phyloP scores from a whole-genome alignment of 495 filamentous ascomycete genomes.

The Penicillium ucsense region DNA sequence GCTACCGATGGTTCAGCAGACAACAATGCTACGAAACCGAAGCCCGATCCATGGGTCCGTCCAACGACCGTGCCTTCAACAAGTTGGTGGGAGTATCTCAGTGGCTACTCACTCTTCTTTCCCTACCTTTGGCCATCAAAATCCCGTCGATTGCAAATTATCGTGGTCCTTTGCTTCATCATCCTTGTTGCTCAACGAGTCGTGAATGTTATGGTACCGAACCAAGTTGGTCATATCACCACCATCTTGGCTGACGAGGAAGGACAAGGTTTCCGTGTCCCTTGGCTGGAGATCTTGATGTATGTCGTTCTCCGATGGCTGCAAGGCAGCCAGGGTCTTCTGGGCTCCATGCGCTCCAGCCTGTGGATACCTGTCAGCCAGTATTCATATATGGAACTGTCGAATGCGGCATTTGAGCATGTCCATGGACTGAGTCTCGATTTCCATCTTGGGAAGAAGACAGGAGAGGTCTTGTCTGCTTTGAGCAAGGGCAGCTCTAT shows the following conservation, averaged over 20 bases:
- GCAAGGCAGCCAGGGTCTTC: constrained; percentile 77
- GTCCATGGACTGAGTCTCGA: constrained; percentile 91
- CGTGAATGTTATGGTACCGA: constrained; percentile 71
- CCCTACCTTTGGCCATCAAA: constrained; percentile 86
- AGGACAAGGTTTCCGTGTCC: constrained; percentile 38
- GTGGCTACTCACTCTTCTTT: constrained; percentile 82
- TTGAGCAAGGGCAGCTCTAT: constrained; percentile 93
- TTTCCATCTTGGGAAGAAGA: constrained; percentile 94
- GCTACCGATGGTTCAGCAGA: constrained; percentile 30
- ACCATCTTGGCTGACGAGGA: constrained; percentile 49
- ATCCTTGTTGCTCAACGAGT: constrained; percentile 63
- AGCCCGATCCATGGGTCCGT: constrained; percentile 48
- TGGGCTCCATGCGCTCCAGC: constrained; percentile 69
- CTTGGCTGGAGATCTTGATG: constrained; percentile 63
- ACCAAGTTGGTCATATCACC: constrained; percentile 65
- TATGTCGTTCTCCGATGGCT: constrained; percentile 76
- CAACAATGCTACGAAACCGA: constrained; percentile 28
- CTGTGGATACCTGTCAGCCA: constrained; percentile 95
- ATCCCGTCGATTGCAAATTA: constrained; percentile 54
- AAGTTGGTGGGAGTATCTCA: constrained; percentile 84
- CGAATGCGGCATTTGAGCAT: constrained; percentile 91
- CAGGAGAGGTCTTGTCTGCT: constrained; percentile 88
- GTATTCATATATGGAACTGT: constrained; percentile 91
- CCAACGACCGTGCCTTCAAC: constrained; percentile 56
- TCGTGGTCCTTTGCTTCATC: constrained; percentile 65